Base-by-base conservation (phyloP, 495 filamentous ascomycete genomes). In the Aspergillus sclerotioniger region DNA sequence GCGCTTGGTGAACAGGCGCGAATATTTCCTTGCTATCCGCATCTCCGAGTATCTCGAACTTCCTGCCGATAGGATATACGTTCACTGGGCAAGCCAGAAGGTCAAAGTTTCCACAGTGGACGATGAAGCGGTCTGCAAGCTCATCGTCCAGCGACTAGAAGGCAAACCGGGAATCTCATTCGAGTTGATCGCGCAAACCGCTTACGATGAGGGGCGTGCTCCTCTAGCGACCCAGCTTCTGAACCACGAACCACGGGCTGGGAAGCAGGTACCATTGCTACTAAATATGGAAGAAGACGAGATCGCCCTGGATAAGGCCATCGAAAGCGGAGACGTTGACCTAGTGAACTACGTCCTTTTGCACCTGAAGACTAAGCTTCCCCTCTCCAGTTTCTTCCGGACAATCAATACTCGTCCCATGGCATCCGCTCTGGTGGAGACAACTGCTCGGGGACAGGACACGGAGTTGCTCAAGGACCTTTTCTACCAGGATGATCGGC, bases 401-500 rank as follows among this genome's bases (percentile, higher is more conserved):
- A 88, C 90, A 56, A 90, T 98, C 70, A 96, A 90, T 69, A 85
- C 78, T 59, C 87, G 93, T 6, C 93, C 95, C 0, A 82, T 89
- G 51, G 94, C 94, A 19, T 91, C 90, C 3, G 90, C 94, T 0
- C 81, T 98, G 15, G 89, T 98, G 31, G 94, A 98, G 67, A 84
- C 91, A 2, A 87, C 86, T 0, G 93, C 94, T 2, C 76, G 78
- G 47, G 82, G 81, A 20, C 85, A 90, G 50, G 94, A 97, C 64
- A 81, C 79, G 3, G 88, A 95, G 17, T 70, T 98, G 9, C 83
- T 97, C 10, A 98, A 97, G 67, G 94, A 98, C 69, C 80, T 98
- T 21, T 98, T 93, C 74, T 98, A 98, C 66, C 94, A 98, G 75
- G 95, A 98, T 64, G 94, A 98, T 71, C 88, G 92, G 7, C 88